These are phyloP conservation scores for Cystobasidium onofrii DNA, from an alignment of 768 basidiomycete species.

Conservation along the genomic window DNA sequence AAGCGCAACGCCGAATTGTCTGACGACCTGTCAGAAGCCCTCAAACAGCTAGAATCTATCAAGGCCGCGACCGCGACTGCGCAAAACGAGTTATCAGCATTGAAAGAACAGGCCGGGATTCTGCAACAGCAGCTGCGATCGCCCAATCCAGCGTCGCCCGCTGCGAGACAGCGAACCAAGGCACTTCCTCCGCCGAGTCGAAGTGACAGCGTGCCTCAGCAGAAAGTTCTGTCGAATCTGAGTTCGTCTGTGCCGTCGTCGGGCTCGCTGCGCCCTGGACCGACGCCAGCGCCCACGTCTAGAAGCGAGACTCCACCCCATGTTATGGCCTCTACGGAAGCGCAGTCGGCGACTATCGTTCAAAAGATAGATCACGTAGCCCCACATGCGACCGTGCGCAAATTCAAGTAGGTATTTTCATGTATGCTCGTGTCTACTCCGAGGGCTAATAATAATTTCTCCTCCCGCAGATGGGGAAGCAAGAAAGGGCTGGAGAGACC, in stretches of 20 bases:
- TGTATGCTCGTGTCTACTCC: not conserved
- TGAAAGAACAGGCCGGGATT: not conserved
- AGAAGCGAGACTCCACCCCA: not conserved
- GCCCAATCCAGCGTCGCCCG: not conserved
- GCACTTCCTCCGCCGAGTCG: not conserved
- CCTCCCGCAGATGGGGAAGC: conserved; percentile 20
- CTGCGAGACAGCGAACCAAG: not conserved
- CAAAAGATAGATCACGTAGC: conserved; percentile 25
- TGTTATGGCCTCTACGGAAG: not conserved
- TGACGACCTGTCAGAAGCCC: conserved; percentile 73
- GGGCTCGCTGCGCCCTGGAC: not conserved
- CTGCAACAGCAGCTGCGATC: conserved; percentile 25
- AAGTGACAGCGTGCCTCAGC: not conserved
- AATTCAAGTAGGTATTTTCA: conserved; percentile 20
- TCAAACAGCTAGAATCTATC: conserved; percentile 61
- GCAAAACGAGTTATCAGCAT: conserved; percentile 10
- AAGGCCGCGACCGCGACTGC: conserved; percentile 43
- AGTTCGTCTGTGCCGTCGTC: not conserved
- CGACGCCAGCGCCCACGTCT: not conserved
- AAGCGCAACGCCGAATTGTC: conserved; percentile 86
- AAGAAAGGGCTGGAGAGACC: conserved; percentile 28
- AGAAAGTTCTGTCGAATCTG: not conserved
- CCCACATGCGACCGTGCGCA: conserved; percentile 21
- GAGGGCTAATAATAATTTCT: too few relatives aligned
- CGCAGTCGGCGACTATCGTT: conserved; percentile 8